Evolutionary conservation across 2,329 filamentous ascomycete species (phyloP).

Genomic region (Trichoderma cornu-damae): DNA sequence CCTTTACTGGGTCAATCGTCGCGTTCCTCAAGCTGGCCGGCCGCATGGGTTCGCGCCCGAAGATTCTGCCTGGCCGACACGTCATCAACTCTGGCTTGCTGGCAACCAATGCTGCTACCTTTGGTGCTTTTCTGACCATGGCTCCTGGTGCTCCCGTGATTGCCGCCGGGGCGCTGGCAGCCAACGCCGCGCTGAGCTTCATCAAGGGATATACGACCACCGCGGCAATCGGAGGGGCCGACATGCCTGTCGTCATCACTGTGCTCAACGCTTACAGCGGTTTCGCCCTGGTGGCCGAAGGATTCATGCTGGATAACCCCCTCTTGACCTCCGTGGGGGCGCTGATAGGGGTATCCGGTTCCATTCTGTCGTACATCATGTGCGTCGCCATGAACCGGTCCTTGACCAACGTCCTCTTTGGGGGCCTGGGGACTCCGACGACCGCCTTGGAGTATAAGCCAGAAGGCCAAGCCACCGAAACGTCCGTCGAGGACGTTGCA

Average conservation of each 20-base stretch:
- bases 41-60: constrained; percentile 72
- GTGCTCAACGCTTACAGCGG: constrained; percentile 88
- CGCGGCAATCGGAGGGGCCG: constrained; percentile 82
- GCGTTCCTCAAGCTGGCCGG: constrained; percentile 84
- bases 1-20: constrained; percentile 85
- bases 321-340: constrained; percentile 80
- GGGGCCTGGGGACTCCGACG: constrained; percentile 57
- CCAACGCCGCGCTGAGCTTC: constrained; percentile 74
- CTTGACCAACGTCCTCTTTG: constrained; percentile 83
- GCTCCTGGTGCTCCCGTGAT: constrained; percentile 74
- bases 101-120: constrained; percentile 71
- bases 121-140: constrained; percentile 78
- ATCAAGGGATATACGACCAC: constrained; percentile 85
- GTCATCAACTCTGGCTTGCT: constrained; percentile 69
- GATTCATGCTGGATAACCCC: constrained; percentile 85
- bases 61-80: constrained; percentile 68
- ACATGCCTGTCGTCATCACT: constrained; percentile 90
- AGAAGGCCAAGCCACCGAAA: constrained; percentile 73
- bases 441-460: constrained; percentile 63
- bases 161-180: constrained; percentile 70
- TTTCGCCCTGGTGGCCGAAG: constrained; percentile 84
- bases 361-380: constrained; percentile 80
- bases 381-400: constrained; percentile 91
- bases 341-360: constrained; percentile 82
- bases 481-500: constrained; percentile 73